Conservation (phyloP, 1,139 yeast species). For the Yamadazyma taylorii region DNA sequence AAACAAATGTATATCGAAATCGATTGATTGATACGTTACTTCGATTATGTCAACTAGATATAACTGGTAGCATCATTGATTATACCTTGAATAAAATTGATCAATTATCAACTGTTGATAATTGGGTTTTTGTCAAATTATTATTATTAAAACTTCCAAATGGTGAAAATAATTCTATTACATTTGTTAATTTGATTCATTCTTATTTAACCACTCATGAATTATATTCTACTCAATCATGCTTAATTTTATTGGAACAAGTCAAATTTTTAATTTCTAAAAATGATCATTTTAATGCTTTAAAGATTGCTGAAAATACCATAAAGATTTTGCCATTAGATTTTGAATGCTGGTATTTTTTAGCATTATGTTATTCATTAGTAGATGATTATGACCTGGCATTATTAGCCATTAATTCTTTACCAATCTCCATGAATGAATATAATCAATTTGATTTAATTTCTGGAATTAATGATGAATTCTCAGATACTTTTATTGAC, state of each 20-base stretch:
- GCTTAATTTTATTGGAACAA: constrained; percentile 39
- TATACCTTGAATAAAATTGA: constrained; percentile 25
- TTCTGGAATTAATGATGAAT: constrained; percentile 34
- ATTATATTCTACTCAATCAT: constrained; percentile 33
- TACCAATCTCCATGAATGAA: constrained; percentile 26
- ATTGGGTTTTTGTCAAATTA: constrained; percentile 30
- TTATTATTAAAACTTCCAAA: constrained; percentile 24
- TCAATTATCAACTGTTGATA: constrained; percentile 14
- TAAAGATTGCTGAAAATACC: constrained; percentile 31
- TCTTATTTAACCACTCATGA: constrained; percentile 19
- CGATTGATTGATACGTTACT: constrained; percentile 32
- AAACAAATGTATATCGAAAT: constrained; percentile 35
- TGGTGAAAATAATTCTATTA: constrained; percentile 26
- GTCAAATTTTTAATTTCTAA: constrained; percentile 38
- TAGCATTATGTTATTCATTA: constrained; percentile 36
- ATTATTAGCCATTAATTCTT: constrained; percentile 33
- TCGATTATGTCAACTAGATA: constrained; percentile 23
- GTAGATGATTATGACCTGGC: constrained; percentile 32
- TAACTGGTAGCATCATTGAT: constrained; percentile 18
- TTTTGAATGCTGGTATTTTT: constrained; percentile 42
- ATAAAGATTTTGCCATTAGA: constrained; percentile 40
- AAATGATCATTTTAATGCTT: constrained; percentile 26
- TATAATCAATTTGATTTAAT: constrained; percentile 21
- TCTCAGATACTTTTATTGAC: constrained; percentile 25
- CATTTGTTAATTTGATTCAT: constrained; percentile 29